These are phyloP conservation scores for Stipa capillata DNA, from an alignment of 176 grass and related monocot species.

Conservation along the genomic window DNA sequence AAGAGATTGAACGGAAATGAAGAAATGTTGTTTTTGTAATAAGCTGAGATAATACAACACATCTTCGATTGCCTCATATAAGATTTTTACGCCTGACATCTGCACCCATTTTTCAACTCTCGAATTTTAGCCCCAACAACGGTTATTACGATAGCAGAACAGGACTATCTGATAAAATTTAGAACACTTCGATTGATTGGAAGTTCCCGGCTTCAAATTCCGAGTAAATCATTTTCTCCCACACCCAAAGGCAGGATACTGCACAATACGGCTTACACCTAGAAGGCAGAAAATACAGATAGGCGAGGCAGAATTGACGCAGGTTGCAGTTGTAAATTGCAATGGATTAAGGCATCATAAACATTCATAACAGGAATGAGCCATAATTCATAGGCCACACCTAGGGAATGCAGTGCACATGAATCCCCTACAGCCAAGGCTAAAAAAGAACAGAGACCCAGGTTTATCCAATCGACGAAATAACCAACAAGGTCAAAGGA, in stretches of 20 bases:
- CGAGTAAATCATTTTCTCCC: not conserved
- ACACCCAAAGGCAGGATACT: not conserved
- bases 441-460: too few species aligned
- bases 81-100: not conserved
- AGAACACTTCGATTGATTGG: not conserved
- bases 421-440: too few species aligned
- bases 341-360: not conserved
- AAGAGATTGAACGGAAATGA: too few species aligned
- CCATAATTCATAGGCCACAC: not conserved
- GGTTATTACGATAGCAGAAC: not conserved
- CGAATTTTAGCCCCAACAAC: not conserved
- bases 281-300: too few species aligned
- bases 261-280: not conserved
- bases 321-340: not conserved
- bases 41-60: too few species aligned
- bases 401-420: too few species aligned
- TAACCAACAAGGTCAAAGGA: too few species aligned
- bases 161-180: not conserved
- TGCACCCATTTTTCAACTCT: not conserved
- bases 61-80: too few species aligned
- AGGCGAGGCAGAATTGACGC: not conserved
- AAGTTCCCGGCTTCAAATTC: not conserved
- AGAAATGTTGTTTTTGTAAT: too few species aligned
- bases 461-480: too few species aligned
- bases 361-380: not conserved